phyloP scores from a whole-genome alignment of 768 basidiomycete species.

The Solioccasus polychromus region DNA sequence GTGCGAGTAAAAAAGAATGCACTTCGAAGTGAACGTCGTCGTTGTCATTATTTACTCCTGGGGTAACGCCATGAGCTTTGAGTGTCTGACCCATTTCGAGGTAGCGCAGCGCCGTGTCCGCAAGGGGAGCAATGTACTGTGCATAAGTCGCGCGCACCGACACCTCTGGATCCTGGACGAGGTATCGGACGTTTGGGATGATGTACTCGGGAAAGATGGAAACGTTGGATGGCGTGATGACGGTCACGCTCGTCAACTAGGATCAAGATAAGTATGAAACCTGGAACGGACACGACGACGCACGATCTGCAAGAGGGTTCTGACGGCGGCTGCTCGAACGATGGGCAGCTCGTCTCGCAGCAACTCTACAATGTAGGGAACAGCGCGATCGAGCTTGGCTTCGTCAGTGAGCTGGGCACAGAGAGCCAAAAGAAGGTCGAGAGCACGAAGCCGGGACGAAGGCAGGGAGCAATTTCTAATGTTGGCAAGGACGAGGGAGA shows the following conservation, averaged over 20 bases:
- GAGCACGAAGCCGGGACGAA: slow-evolving; percentile 77
- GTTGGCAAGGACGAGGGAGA: slow-evolving; percentile 85
- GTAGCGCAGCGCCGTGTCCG: slow-evolving; percentile 83
- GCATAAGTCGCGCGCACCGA: slow-evolving; percentile 82
- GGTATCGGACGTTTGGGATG: slow-evolving; percentile 81
- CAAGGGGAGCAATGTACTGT: slow-evolving; percentile 79
- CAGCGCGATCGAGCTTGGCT: slow-evolving; percentile 88
- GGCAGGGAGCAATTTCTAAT: slow-evolving; percentile 85
- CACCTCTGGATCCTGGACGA: slow-evolving; percentile 81
- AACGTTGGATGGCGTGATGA: slow-evolving; percentile 60
- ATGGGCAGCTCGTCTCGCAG: slow-evolving; percentile 80
- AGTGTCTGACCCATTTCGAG: slow-evolving; percentile 92
- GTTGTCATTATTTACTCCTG: slow-evolving; percentile 43
- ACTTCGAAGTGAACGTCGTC: slow-evolving; percentile 85
- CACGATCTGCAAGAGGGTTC: slow-evolving; percentile 82
- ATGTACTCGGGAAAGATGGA: slow-evolving; percentile 94
- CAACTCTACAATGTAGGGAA: slow-evolving; percentile 89
- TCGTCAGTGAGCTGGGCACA: slow-evolving; percentile 85
- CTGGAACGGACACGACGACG: slow-evolving; percentile 27
- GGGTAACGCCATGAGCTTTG: slow-evolving; percentile 71
- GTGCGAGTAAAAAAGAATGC: slow-evolving; percentile 6
- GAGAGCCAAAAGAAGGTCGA: slow-evolving; percentile 86
- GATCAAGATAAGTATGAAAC: slow-evolving; percentile 28
- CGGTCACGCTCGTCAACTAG: slow-evolving; percentile 60
- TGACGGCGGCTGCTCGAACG: slow-evolving; percentile 77